phyloP scores from a whole-genome alignment of 1,139 yeast species.

The Yamadazyma trypodendri region DNA sequence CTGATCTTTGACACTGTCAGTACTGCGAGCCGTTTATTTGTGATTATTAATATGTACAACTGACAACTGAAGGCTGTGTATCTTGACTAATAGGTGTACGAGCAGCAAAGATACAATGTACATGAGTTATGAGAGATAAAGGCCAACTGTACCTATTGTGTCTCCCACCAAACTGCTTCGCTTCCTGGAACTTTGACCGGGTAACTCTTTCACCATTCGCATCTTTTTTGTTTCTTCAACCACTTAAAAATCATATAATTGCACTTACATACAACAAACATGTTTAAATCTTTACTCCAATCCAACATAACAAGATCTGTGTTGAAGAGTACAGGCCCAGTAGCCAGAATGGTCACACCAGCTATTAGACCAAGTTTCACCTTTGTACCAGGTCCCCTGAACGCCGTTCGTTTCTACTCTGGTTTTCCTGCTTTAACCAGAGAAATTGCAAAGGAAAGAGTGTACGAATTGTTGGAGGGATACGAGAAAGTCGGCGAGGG shows the following conservation, averaged over 20 bases:
- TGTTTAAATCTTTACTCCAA: constrained; percentile 39
- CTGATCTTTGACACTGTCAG: no score
- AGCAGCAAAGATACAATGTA: no score
- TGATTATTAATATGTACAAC: no score
- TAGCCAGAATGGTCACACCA: constrained; percentile 7
- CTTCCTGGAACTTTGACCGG: constrained; percentile 2
- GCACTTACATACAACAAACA: constrained; percentile 16
- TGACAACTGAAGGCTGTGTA: no score
- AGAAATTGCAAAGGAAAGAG: constrained; percentile 72
- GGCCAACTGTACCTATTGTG: neutral
- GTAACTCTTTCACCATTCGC: constrained; percentile 13
- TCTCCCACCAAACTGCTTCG: neutral
- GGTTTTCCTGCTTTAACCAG: constrained; percentile 65
- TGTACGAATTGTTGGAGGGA: constrained; percentile 74
- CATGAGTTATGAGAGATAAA: no score
- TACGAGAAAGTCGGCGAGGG: constrained; percentile 62
- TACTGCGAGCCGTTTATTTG: no score
- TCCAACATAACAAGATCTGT: constrained; percentile 20
- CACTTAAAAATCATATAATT: constrained; percentile 12
- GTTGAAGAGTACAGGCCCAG: constrained; percentile 14
- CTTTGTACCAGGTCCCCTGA: constrained; percentile 12
- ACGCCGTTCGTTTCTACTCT: constrained; percentile 49
- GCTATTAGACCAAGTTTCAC: constrained; percentile 4
- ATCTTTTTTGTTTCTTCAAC: constrained; percentile 8
- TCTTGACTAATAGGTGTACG: no score